Percentiles rank a stretch among this genome's conserved stretches.
Conservation (phyloP, 345 rosid genomes). For the Pelargonium nanum region DNA sequence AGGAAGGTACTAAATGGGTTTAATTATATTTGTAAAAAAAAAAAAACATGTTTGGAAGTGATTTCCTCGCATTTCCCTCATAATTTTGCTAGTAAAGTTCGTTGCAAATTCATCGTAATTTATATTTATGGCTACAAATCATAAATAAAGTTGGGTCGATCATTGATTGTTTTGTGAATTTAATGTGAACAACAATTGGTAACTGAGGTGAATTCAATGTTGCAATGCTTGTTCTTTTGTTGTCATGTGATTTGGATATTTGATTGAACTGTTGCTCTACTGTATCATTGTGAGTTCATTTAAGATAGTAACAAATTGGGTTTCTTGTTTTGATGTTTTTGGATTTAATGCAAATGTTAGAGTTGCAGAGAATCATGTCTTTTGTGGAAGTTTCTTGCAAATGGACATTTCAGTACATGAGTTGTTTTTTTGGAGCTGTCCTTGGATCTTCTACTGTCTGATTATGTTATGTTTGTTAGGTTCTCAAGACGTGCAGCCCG, state of each 20-base stretch:
- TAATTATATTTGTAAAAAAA: no score
- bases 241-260: neutral
- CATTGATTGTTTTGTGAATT: neutral
- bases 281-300: neutral
- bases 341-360: neutral
- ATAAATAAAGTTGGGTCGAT: no score
- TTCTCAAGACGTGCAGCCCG: conserved; percentile 58
- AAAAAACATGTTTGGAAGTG: no score
- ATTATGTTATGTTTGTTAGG: conserved; percentile 25
- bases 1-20: no score
- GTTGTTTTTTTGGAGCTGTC: neutral
- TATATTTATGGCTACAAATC: no score
- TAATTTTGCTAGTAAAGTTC: no score
- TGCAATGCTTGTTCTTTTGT: neutral
- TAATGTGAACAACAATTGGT: neutral
- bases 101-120: no score
- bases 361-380: neutral
- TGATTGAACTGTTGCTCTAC: neutral
- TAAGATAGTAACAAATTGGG: neutral
- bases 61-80: no score
- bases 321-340: no score
- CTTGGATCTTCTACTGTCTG: no score
- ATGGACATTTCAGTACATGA: neutral
- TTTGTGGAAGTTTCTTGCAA: no score
- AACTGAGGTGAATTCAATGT: neutral